Conservation (phyloP, 2,329 filamentous ascomycete genomes). For the Amauroascus verrucosus region DNA sequence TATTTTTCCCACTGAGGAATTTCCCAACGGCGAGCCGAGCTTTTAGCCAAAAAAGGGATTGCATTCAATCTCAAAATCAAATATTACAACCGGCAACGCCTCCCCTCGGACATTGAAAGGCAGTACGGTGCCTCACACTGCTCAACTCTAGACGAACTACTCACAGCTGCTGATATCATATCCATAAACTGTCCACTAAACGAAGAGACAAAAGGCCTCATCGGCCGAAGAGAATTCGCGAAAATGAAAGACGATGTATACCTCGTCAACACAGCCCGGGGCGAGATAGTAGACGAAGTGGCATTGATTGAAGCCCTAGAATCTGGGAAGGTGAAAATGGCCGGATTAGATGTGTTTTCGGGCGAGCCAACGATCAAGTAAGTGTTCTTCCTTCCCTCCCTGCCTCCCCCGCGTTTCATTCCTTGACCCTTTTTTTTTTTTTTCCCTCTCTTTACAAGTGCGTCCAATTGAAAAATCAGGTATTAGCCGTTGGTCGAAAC, state of each 20-base stretch:
- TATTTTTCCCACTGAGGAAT: neutral
- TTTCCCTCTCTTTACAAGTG: constrained; percentile 15
- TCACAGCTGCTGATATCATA: constrained; percentile 34
- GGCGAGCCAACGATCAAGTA: constrained; percentile 34
- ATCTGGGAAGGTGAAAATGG: constrained; percentile 38
- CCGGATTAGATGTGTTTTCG: constrained; percentile 42
- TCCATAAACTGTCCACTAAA: constrained; percentile 43
- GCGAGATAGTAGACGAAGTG: constrained; percentile 41
- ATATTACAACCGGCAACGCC: constrained; percentile 36
- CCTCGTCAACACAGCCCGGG: constrained; percentile 45
- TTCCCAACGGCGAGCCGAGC: constrained; percentile 15
- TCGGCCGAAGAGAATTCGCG: constrained; percentile 33
- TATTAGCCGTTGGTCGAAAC: too few species aligned
- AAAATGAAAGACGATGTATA: constrained; percentile 41
- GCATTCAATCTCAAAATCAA: constrained; percentile 38
- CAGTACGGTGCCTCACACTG: constrained; percentile 31
- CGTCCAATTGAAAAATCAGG: too few species aligned
- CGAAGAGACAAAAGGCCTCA: constrained; percentile 32
- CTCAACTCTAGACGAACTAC: constrained; percentile 31
- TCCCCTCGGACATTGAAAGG: constrained; percentile 29
- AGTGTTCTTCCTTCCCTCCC: constrained; percentile 16
- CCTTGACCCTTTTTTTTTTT: too few species aligned
- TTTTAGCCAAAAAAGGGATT: constrained; percentile 32
- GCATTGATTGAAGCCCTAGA: constrained; percentile 41
- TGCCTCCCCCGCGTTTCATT: too few species aligned